phyloP scores from a whole-genome alignment of 768 basidiomycete species.

The Pleurotus ostreatus region DNA sequence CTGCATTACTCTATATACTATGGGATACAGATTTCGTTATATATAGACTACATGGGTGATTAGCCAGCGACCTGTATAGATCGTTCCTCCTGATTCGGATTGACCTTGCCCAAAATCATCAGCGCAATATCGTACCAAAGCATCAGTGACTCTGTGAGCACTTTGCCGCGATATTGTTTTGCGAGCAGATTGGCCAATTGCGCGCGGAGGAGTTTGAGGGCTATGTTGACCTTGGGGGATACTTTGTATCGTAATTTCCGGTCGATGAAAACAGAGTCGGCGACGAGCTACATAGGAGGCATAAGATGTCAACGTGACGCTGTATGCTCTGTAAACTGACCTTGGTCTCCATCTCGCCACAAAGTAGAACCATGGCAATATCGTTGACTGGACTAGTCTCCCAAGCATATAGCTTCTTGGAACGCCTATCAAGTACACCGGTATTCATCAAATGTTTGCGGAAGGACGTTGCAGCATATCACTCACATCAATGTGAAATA shows the following conservation, averaged over 20 bases:
- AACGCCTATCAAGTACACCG: slow-evolving; percentile 53
- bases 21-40: neutral
- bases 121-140: slow-evolving; percentile 75
- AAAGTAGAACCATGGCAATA: slow-evolving; percentile 73
- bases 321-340: slow-evolving; percentile 20
- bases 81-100: slow-evolving; percentile 12
- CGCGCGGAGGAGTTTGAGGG: slow-evolving; percentile 74
- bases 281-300: slow-evolving; percentile 48
- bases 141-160: slow-evolving; percentile 53
- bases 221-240: slow-evolving; percentile 67
- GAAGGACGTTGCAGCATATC: neutral
- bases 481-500: slow-evolving; percentile 89
- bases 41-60: neutral
- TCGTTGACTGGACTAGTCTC: slow-evolving; percentile 91
- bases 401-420: slow-evolving; percentile 90
- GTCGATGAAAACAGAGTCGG: slow-evolving; percentile 73
- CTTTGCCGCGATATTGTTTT: slow-evolving; percentile 62
- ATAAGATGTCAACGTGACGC: neutral
- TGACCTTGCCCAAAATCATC: slow-evolving; percentile 52
- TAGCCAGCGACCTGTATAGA: neutral
- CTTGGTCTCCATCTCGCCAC: slow-evolving; percentile 90
- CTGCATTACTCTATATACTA: too few relatives aligned
- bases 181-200: slow-evolving; percentile 57
- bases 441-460: neutral
- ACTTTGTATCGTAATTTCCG: slow-evolving; percentile 78